These are phyloP conservation scores for Cnidoscolus chayamansa DNA, from an alignment of 441 rosid genomes.

Conservation along the genomic window DNA sequence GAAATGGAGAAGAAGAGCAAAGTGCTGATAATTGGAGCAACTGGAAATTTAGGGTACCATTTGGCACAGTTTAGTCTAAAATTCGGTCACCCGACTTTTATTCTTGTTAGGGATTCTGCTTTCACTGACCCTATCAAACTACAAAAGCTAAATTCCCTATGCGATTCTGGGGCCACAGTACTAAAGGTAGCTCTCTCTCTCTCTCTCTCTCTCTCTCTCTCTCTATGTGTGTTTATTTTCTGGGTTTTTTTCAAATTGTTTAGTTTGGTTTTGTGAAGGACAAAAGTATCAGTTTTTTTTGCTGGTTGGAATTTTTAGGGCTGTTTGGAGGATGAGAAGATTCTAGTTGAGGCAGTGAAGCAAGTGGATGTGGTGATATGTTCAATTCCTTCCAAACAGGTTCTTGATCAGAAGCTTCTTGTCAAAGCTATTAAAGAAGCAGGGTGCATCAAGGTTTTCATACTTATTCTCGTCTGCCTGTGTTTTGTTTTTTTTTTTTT, in stretches of 20 bases:
- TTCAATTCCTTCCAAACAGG: slow-evolving; percentile 57
- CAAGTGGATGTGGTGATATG: slow-evolving; percentile 78
- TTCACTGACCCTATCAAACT: slow-evolving; percentile 42
- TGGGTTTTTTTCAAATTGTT: background rate
- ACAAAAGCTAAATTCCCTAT: slow-evolving; percentile 42
- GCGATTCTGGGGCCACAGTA: slow-evolving; percentile 44
- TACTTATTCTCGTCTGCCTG: background rate
- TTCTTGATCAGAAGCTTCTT: slow-evolving; percentile 59
- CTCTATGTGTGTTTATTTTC: background rate
- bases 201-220: background rate
- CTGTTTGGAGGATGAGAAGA: slow-evolving; percentile 57
- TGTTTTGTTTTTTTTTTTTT: background rate
- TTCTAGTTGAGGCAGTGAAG: slow-evolving; percentile 63
- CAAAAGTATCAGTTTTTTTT: background rate
- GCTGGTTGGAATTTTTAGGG: slow-evolving; percentile 36
- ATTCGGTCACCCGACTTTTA: slow-evolving; percentile 56
- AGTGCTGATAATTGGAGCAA: slow-evolving; percentile 67
- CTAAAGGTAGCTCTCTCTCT: slow-evolving; percentile 9
- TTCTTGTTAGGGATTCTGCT: slow-evolving; percentile 51
- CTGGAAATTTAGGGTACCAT: slow-evolving; percentile 59
- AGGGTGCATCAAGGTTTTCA: slow-evolving; percentile 55
- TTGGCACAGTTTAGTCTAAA: slow-evolving; percentile 52
- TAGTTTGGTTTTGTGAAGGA: slow-evolving; percentile 5
- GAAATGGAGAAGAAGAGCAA: slow-evolving; percentile 43
- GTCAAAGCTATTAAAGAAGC: slow-evolving; percentile 51